Base-by-base conservation (phyloP, 1,284 basidiomycete genomes). In the Mycosarcoma mackinlayi region DNA sequence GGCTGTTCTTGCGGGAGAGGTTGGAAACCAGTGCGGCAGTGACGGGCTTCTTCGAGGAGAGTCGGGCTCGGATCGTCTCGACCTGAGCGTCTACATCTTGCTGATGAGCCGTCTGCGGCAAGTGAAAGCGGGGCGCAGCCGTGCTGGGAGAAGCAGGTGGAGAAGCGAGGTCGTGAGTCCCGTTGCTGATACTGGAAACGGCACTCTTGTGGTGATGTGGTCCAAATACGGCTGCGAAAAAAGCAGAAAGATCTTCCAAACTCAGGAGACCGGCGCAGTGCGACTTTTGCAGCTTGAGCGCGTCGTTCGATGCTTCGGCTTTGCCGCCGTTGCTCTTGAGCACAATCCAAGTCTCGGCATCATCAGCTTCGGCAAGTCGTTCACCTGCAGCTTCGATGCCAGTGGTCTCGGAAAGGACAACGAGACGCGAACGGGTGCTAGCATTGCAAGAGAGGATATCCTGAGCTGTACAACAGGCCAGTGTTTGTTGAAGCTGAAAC, bases 301-400 rank as follows among this genome's bases (percentile, higher is more conserved):
- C 37, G 13, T 23, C n/a, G 7, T 28, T 10, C 7, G 48, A 30
- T 10, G 39, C 14, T 27, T 34, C 6, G 7, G 34, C 16, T 6
- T 14, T 33, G 16, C 21, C 42, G 14, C 27, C 16, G 18, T 13
- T 38, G 3, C 34, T 38, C 24, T 46, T 54, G 30, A 71, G 51
- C 6, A 71, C 11, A 30, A 66, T 58, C 62, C 66, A 69, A 1
- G 62, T 61, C 33, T 61, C 68, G 10, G 49, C 49, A 6, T 44
- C 42, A 14, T 61, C 44, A 3, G 30, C 41, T 38, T 71, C 51
- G 6, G 54, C 62, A 3, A 65, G 53, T 18, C 53, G 37, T 23
- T 64, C 51, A 14, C 68, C 63, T 11, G 63, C 63, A 9, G 53
- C 51, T n/a, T 72, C 68, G 37, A 72, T 67, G 59, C 37, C 51